Percentiles rank a stretch among this genome's conserved stretches.
phyloP scores from a whole-genome alignment of 768 basidiomycete species.

The Mycena crocata region DNA sequence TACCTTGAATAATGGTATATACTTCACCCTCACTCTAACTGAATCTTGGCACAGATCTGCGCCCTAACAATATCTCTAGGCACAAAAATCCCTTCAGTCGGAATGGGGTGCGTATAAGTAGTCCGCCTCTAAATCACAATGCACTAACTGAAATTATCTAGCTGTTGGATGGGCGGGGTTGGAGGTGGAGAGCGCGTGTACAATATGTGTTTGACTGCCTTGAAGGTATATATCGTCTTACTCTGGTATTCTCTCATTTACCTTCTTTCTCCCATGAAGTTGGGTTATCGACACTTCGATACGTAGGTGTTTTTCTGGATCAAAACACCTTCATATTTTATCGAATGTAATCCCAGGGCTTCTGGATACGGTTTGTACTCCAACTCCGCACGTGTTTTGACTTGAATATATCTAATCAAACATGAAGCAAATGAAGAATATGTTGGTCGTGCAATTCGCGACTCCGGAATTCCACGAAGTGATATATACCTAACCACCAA shows the following conservation, averaged over 20 bases:
- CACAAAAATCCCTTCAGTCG: constrained; percentile 36
- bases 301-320: constrained; percentile 38
- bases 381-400: not conserved
- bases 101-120: constrained; percentile 33
- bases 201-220: constrained; percentile 48
- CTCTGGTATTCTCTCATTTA: not conserved
- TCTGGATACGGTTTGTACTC: constrained; percentile 39
- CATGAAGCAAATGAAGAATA: constrained; percentile 55
- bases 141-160: not conserved
- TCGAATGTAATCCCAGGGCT: constrained; percentile 31
- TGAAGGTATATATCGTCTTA: constrained; percentile 41
- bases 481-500: constrained; percentile 66
- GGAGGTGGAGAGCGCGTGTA: constrained; percentile 54
- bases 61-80: too few species aligned
- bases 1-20: constrained; percentile 36
- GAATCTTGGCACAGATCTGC: too few species aligned
- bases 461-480: constrained; percentile 56
- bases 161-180: constrained; percentile 53
- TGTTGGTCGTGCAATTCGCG: constrained; percentile 59
- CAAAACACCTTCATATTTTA: not conserved
- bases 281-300: constrained; percentile 63
- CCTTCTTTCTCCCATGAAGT: constrained; percentile 36
- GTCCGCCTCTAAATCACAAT: constrained; percentile 38
- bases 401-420: constrained; percentile 1
- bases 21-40: too few species aligned